Base-by-base conservation (phyloP, 2,329 filamentous ascomycete genomes). In the Epichloe festucae region DNA sequence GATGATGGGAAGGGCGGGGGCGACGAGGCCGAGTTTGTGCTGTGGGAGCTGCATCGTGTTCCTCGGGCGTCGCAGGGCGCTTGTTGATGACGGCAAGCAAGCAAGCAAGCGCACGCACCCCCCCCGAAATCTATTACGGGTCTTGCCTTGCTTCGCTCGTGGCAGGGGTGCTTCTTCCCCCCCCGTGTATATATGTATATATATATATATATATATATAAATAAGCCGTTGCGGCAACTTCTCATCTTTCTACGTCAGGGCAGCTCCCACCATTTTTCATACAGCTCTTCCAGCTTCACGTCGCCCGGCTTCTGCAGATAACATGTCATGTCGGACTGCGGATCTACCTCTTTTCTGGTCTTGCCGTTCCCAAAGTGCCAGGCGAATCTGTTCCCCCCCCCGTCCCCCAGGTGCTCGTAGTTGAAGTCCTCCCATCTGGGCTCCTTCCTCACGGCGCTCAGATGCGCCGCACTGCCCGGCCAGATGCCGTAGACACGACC, bases 321-420 rank as follows among this genome's bases (percentile, higher is more conserved):
- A 10, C 75, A 69, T 11, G 81, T 84, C 61, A 85, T 69, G 58
- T 87, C 82, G 3, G 71, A 69, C n/a, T 68, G 68, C 5, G 70
- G 67, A 38, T 78, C 73, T 19, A 68, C 57, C 63, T 88, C 84
- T 55, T 75, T 76, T 50, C 59, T 69, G 3, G 82, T 85, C 67
- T 77, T 80, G 0, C 84, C 85, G 59, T 83, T 84, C 0, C 85
- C 84, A 57, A 87, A 78, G 60, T 82, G 76, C 69, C 72, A 87
- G 2, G 73, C 68, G 56, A 84, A 80, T 7, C 79, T 62, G 44
- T 77, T 77, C 0, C 68, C 70, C 62, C 67, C 66, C 2, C 17
- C 17, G 17, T 65, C 63, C 0, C 63, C 62, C 0, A 74, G 59
- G 47, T 76, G 73, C 58, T 71, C 65, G 55, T 75, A 77, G 52